Base-by-base conservation (phyloP, 192 early-diverging fungal genomes). In the Coemansia sp. region DNA sequence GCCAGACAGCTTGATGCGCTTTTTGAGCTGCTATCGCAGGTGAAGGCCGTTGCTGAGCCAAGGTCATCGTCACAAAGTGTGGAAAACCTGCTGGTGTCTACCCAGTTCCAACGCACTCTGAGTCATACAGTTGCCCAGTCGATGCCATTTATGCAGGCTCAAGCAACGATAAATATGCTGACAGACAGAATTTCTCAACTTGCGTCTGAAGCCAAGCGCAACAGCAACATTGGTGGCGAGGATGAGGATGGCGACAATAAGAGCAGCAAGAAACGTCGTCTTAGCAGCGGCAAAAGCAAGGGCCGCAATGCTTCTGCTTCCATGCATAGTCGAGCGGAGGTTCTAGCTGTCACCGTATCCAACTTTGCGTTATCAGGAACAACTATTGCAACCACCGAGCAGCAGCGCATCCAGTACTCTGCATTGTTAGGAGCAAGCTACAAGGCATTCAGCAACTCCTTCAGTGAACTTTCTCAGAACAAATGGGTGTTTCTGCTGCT, bases 141-240 rank as follows among this genome's bases (percentile, higher is more conserved):
- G 2, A 84, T 84, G 81, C 81, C 81, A 18, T 75, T 72, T 75
- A 67, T 56, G 6, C 81, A 78, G 55, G 67, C 65, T 17, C 38
- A 53, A 12, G 54, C 18, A 14, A 65, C 71, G 22, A 45, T 77
- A 17, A 28, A 45, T 1, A 33, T 45, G 20, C 68, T 82, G n/a
- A 63, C 57, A 9, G 75, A 68, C 32, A 54, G 56, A 8, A 51
- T 73, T 20, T 59, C 57, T 61, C 33, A 12, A 12, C 45, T 48
- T 3, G 45, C 45, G 14, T 48, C 45, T 48, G 14, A 48, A 48
- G 45, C 14, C 45, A 15, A 48, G 17, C 45, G 12, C 45, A 28
- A 28, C 22, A 28, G 22, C 22, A 28, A 28, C 22, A 28, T 28
- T 28, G 22, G 22, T 28, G 22, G 22, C 22, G 22, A 59, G 17